Conservation (phyloP, 306 rosid species). For the Sicyos baderoa region DNA sequence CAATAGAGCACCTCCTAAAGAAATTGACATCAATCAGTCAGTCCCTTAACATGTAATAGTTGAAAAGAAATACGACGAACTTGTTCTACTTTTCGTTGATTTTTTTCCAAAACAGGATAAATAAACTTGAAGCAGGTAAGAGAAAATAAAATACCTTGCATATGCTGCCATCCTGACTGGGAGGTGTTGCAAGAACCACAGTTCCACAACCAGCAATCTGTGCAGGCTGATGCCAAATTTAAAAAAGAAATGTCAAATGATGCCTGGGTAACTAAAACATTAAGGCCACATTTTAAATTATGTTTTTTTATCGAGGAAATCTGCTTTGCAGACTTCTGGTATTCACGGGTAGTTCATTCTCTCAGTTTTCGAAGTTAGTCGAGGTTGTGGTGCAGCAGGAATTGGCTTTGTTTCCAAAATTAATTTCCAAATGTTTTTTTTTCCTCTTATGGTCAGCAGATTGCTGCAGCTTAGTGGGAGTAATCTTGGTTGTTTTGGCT, state of each 20-base stretch:
- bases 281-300: background rate
- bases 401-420: too few species aligned
- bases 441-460: too few species aligned
- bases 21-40: constrained; percentile 27
- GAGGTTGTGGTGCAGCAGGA: background rate
- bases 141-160: constrained; percentile 58
- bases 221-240: constrained; percentile 56
- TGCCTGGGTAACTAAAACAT: constrained; percentile 20
- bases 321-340: background rate
- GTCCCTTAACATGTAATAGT: constrained; percentile 16
- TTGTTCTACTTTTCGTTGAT: background rate
- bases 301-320: background rate
- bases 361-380: background rate
- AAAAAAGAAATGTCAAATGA: constrained; percentile 19
- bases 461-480: too few species aligned
- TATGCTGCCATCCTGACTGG: constrained; percentile 65
- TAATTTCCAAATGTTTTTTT: too few species aligned
- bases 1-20: constrained; percentile 89
- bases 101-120: background rate
- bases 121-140: background rate
- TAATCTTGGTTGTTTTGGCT: too few species aligned
- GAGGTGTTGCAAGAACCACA: constrained; percentile 91
- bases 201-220: constrained; percentile 94
- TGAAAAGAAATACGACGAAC: constrained; percentile 2
- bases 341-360: background rate